A percentile compares a stretch with the other conserved stretches of the same genome.
Conservation (phyloP, 306 rosid species). For the Dryas alaskensis region DNA sequence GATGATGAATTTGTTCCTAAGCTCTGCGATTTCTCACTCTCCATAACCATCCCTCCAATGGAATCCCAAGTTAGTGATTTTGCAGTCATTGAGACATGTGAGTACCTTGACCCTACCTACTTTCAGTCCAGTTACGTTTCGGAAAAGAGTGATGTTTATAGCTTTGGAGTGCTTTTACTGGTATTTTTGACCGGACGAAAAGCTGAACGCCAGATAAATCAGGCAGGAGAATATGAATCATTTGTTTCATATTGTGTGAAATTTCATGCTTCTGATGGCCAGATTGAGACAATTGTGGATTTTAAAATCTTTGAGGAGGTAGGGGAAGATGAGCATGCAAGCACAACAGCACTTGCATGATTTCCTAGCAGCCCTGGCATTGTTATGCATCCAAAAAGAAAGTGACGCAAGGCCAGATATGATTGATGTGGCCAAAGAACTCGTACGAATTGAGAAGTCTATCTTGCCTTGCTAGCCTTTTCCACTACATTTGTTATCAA, state of each 20-base stretch:
- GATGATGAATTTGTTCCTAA: background rate
- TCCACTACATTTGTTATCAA: background rate
- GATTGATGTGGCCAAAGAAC: constrained; percentile 1
- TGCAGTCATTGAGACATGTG: background rate
- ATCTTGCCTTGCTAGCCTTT: no score
- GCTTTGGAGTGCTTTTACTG: background rate
- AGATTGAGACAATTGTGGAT: constrained; percentile 2
- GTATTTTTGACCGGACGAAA: no score
- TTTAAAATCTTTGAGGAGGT: background rate
- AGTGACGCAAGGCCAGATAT: background rate
- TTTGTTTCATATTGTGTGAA: background rate
- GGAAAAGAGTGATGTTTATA: background rate
- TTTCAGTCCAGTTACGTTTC: background rate
- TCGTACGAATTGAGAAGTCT: constrained; percentile 1
- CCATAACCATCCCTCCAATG: background rate
- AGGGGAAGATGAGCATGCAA: background rate
- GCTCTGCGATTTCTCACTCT: background rate
- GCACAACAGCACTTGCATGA: background rate
- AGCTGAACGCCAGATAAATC: background rate
- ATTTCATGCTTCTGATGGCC: background rate
- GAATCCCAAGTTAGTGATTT: background rate
- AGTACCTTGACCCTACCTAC: background rate
- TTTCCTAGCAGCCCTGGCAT: background rate
- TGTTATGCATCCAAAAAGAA: background rate
- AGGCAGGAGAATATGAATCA: no score